These are phyloP conservation scores for Botryotinia convoluta DNA, from an alignment of 2,329 filamentous ascomycete genomes.

Conservation along the genomic window DNA sequence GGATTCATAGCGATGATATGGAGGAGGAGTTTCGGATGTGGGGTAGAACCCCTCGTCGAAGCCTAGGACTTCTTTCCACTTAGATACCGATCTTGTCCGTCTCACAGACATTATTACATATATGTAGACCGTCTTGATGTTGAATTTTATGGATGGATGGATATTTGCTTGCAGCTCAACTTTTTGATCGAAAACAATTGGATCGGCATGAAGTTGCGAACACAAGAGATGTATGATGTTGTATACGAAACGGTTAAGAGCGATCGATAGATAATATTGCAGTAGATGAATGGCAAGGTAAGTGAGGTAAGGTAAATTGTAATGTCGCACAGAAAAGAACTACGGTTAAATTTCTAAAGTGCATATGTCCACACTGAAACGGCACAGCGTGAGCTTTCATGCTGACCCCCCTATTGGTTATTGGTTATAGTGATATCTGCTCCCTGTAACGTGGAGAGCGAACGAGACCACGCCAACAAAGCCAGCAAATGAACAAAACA, in stretches of 20 bases:
- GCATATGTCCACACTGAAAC: constrained; percentile 13
- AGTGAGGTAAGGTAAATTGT: neutral
- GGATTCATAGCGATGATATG: constrained; percentile 19
- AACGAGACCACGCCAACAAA: constrained; percentile 14
- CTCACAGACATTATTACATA: constrained; percentile 23
- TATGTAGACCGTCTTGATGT: constrained; percentile 3
- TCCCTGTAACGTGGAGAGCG: constrained; percentile 15
- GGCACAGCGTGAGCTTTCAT: constrained; percentile 20
- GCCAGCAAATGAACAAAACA: constrained; percentile 13
- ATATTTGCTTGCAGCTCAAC: neutral
- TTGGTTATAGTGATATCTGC: constrained; percentile 15
- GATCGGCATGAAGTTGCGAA: constrained; percentile 3
- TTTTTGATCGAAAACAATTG: constrained; percentile 1
- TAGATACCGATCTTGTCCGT: constrained; percentile 29
- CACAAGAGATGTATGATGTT: constrained; percentile 5
- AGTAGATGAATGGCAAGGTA: neutral
- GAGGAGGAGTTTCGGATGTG: constrained; percentile 19
- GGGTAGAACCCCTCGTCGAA: constrained; percentile 31
- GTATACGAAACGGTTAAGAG: constrained; percentile 10
- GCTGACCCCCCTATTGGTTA: constrained; percentile 12
- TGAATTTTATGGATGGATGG: neutral
- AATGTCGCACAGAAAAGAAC: constrained; percentile 15
- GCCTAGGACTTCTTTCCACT: constrained; percentile 37
- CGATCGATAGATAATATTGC: neutral
- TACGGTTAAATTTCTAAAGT: constrained; percentile 6